Percentiles rank a stretch among this genome's conserved stretches.
Evolutionary conservation across 2,329 filamentous ascomycete species (phyloP).

Genomic region (Alternaria atra): DNA sequence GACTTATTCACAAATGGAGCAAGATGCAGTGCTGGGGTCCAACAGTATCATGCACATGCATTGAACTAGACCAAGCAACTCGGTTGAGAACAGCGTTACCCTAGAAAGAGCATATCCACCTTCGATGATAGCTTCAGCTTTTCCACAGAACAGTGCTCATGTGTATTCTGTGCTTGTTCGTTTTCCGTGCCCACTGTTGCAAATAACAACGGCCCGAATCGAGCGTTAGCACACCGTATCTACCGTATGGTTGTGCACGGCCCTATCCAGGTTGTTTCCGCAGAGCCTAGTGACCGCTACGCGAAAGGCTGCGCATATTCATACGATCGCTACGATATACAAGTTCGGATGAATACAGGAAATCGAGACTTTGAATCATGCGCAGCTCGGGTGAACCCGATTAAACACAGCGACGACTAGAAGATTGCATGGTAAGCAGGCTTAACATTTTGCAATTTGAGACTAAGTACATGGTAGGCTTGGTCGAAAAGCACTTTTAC

Average conservation of each 20-base stretch:
- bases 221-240: background rate
- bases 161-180: too few relatives aligned
- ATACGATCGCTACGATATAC: background rate
- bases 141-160: too few relatives aligned
- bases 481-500: background rate
- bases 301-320: background rate
- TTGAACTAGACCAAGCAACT: background rate
- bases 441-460: background rate
- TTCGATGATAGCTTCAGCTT: too few relatives aligned
- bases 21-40: background rate
- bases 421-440: background rate
- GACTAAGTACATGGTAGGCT: background rate
- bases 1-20: background rate
- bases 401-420: background rate
- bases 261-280: slow-evolving; percentile 7
- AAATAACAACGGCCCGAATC: background rate
- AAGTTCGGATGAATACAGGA: background rate
- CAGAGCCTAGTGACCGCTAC: background rate
- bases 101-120: too few relatives aligned
- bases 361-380: background rate
- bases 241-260: background rate
- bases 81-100: too few relatives aligned
- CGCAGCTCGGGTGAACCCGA: background rate
- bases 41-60: background rate
- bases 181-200: background rate